Conservation (phyloP, 1,139 yeast genomes). For the Eremothecium cymbalariae region DNA sequence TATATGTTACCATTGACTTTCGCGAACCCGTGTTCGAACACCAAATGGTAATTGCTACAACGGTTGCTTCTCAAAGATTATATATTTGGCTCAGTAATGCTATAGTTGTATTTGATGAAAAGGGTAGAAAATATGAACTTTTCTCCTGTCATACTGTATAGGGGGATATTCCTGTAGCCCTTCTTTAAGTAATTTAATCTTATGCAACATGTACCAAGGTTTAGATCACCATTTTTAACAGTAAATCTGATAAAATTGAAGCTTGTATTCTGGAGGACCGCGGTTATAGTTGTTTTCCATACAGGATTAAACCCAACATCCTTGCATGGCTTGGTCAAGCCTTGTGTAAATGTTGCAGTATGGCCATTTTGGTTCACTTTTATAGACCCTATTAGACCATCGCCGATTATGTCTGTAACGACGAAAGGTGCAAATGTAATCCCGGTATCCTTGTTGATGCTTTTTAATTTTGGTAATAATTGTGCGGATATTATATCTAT, state of each 20-base stretch:
- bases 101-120: slow-evolving; percentile 37
- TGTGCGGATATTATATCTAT: slow-evolving; percentile 72
- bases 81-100: too few species aligned
- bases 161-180: slow-evolving; percentile 76
- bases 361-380: slow-evolving; percentile 33
- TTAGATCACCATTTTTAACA: slow-evolving; percentile 37
- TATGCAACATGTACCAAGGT: slow-evolving; percentile 52
- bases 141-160: slow-evolving; percentile 73
- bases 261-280: slow-evolving; percentile 38
- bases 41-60: too few species aligned
- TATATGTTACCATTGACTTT: too few species aligned
- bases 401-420: slow-evolving; percentile 19
- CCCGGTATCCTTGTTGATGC: slow-evolving; percentile 26
- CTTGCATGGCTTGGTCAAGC: slow-evolving; percentile 24
- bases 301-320: slow-evolving; percentile 78
- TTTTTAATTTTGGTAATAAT: slow-evolving; percentile 61
- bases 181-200: slow-evolving; percentile 50
- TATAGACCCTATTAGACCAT: slow-evolving; percentile 34
- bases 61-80: too few species aligned
- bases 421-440: slow-evolving; percentile 22
- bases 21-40: too few species aligned
- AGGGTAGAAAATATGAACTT: slow-evolving; percentile 71
- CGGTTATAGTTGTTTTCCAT: slow-evolving; percentile 55
- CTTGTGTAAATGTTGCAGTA: slow-evolving; percentile 10
- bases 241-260: slow-evolving; percentile 47